A percentile compares a stretch with the other conserved stretches of the same genome.
phyloP scores from a whole-genome alignment of 345 rosid genomes.

The Syzygium aromaticum region DNA sequence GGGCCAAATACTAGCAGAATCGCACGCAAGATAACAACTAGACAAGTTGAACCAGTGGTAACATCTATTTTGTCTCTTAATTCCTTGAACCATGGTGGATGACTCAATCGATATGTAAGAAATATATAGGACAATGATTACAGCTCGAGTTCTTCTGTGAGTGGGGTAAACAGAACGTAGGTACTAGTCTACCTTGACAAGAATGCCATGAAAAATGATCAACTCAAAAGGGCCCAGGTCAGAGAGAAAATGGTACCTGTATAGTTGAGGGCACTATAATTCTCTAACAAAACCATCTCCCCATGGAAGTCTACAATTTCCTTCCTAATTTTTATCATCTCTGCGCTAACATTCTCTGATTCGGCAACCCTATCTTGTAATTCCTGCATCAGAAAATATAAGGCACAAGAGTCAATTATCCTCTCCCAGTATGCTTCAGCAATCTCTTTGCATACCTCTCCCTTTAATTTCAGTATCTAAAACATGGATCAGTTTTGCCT shows the following conservation, averaged over 20 bases:
- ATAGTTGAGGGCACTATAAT: slow-evolving; percentile 91
- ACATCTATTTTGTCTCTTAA: no score
- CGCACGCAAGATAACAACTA: not conserved
- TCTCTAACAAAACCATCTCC: slow-evolving; percentile 92
- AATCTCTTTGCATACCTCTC: not conserved
- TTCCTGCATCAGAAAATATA: slow-evolving; percentile 35
- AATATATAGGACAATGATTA: no score
- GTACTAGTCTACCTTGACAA: not conserved
- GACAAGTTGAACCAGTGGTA: not conserved
- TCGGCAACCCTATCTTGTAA: slow-evolving; percentile 66
- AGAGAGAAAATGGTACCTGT: slow-evolving; percentile 44
- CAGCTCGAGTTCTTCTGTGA: no score
- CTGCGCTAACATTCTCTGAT: slow-evolving; percentile 39
- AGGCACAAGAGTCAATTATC: not conserved
- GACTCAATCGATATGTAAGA: no score
- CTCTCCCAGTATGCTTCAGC: not conserved
- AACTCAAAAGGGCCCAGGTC: not conserved
- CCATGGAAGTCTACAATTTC: slow-evolving; percentile 93
- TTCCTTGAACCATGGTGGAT: no score
- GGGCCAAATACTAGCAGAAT: not conserved
- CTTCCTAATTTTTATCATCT: slow-evolving; percentile 53
- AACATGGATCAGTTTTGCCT: not conserved
- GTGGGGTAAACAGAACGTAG: not conserved
- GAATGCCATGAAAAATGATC: not conserved
- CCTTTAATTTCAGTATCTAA: not conserved